These are phyloP conservation scores for Microcera coccophila DNA, from an alignment of 2,329 filamentous ascomycete genomes.

Conservation along the genomic window DNA sequence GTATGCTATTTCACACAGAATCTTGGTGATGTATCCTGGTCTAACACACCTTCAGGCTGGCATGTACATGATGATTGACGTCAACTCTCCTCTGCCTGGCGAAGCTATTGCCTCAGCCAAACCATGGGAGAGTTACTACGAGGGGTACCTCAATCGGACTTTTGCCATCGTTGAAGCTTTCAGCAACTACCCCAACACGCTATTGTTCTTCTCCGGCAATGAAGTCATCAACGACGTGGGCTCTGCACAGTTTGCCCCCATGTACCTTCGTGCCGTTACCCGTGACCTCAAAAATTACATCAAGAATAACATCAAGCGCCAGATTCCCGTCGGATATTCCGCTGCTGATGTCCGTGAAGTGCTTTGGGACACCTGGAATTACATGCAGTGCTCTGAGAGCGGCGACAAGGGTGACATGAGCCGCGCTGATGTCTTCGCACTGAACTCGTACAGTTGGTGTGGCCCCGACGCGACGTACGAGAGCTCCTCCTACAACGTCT, in stretches of 20 bases:
- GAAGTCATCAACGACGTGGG: constrained; percentile 68
- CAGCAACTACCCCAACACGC: constrained; percentile 62
- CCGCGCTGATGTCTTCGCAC: constrained; percentile 68
- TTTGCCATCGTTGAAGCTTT: constrained; percentile 66
- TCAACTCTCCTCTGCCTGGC: constrained; percentile 60
- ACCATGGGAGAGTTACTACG: constrained; percentile 59
- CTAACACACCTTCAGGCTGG: constrained; percentile 43
- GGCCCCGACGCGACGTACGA: constrained; percentile 57
- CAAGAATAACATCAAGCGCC: constrained; percentile 62
- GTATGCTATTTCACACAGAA: constrained; percentile 27
- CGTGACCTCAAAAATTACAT: constrained; percentile 81
- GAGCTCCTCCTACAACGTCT: constrained; percentile 58
- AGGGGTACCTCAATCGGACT: constrained; percentile 59
- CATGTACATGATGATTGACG: constrained; percentile 66
- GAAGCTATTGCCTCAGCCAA: constrained; percentile 53
- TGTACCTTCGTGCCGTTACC: constrained; percentile 71
- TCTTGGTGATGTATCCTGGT: not conserved
- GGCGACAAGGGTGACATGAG: constrained; percentile 56
- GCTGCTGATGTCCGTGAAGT: constrained; percentile 73
- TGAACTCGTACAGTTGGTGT: constrained; percentile 73
- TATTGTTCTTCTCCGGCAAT: constrained; percentile 75
- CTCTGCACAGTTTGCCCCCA: constrained; percentile 58
- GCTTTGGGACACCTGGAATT: constrained; percentile 71
- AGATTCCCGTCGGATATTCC: constrained; percentile 75
- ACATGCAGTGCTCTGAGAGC: constrained; percentile 63